A percentile compares a stretch with the other conserved stretches of the same genome.
phyloP scores from a whole-genome alignment of 2,329 filamentous ascomycete genomes.

The Diaporthe citrichinensis region DNA sequence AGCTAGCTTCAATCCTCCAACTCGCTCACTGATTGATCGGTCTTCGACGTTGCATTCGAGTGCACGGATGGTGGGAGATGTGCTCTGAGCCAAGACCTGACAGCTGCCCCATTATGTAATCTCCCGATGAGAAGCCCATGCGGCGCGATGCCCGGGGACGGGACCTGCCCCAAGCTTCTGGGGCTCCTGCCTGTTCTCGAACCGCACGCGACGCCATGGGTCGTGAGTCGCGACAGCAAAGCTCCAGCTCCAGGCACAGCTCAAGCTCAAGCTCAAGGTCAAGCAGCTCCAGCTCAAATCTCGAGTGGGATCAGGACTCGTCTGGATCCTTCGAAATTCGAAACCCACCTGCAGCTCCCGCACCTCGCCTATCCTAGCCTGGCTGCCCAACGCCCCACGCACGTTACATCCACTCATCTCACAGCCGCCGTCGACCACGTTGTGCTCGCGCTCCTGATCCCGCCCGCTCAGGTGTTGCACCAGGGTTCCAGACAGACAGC shows the following conservation, averaged over 20 bases:
- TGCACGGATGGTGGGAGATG: slow-evolving; percentile 11
- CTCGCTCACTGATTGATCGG: not conserved
- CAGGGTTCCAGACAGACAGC: slow-evolving; percentile 2
- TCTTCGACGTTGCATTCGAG: slow-evolving; percentile 9
- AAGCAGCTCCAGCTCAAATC: not conserved
- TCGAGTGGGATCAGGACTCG: slow-evolving; percentile 22
- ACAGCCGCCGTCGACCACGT: slow-evolving; percentile 26
- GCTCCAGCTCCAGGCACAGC: not conserved
- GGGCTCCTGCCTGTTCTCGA: slow-evolving; percentile 8
- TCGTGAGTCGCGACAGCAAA: slow-evolving; percentile 22
- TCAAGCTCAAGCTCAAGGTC: not conserved
- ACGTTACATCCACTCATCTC: slow-evolving; percentile 34
- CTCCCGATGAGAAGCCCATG: not conserved
- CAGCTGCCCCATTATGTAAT: slow-evolving; percentile 28
- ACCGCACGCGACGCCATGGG: slow-evolving; percentile 18
- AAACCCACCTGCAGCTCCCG: slow-evolving; percentile 36
- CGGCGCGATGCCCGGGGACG: not conserved
- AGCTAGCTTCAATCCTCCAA: not conserved
- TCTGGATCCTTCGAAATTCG: slow-evolving; percentile 29
- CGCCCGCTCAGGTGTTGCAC: slow-evolving; percentile 20
- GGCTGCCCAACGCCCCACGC: slow-evolving; percentile 42
- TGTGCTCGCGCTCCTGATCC: slow-evolving; percentile 13
- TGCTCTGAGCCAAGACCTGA: not conserved
- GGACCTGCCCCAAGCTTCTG: slow-evolving; percentile 23
- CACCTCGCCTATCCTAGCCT: slow-evolving; percentile 35